phyloP scores from a whole-genome alignment of 192 early-diverging fungal species.

The Funneliformis geosporum region DNA sequence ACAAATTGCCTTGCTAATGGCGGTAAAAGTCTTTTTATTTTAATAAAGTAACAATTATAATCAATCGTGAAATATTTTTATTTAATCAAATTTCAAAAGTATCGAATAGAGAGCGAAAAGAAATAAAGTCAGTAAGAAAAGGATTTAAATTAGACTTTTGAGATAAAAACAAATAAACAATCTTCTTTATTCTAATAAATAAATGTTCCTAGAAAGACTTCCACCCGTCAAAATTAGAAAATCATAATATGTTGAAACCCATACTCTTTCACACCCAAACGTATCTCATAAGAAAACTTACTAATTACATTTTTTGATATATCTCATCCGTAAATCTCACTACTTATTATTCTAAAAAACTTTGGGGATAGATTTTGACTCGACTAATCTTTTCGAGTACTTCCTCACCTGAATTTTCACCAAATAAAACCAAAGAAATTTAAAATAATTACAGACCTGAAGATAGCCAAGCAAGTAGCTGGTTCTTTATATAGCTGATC shows the following conservation, averaged over 20 bases:
- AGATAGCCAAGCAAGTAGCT: constrained; percentile 90
- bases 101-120: neutral
- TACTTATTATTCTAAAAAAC: no score
- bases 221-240: neutral
- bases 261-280: no score
- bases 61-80: neutral
- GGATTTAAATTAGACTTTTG: neutral
- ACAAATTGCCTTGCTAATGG: constrained; percentile 86
- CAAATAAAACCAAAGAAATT: neutral
- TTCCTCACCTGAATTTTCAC: neutral
- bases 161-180: neutral
- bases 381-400: no score
- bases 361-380: no score
- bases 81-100: neutral
- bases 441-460: constrained; percentile 55
- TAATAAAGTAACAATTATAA: neutral
- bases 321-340: no score
- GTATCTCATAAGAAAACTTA: no score
- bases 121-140: neutral
- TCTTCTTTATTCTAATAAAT: neutral
- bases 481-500: constrained; percentile 83
- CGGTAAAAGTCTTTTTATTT: constrained; percentile 63
- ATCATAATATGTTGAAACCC: no score
- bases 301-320: no score
- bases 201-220: neutral